phyloP scores from a whole-genome alignment of 2,329 filamentous ascomycete genomes.

The Beauveria varroae region DNA sequence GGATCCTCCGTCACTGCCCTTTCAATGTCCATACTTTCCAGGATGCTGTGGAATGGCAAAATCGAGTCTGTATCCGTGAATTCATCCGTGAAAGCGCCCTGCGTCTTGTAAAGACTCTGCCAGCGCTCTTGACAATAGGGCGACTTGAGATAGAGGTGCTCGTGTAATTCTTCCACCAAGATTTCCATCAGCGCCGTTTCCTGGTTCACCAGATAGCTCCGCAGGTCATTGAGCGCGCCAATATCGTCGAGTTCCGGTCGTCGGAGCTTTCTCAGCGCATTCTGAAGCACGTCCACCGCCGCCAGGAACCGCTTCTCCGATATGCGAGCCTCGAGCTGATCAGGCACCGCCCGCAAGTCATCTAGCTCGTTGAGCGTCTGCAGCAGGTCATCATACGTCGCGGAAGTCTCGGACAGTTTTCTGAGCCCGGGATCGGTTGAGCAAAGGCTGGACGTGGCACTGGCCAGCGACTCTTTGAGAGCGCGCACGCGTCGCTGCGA shows the following conservation, averaged over 20 bases:
- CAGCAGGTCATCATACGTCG: slow-evolving; percentile 84
- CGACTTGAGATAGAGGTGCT: slow-evolving; percentile 94
- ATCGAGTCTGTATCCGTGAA: slow-evolving; percentile 39
- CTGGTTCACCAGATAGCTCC: slow-evolving; percentile 85
- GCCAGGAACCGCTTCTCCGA: slow-evolving; percentile 93
- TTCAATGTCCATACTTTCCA: slow-evolving; percentile 55
- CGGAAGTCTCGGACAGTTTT: slow-evolving; percentile 78
- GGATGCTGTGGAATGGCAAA: slow-evolving; percentile 49
- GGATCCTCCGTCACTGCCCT: slow-evolving; percentile 71
- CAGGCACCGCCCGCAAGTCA: slow-evolving; percentile 79
- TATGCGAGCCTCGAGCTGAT: slow-evolving; percentile 87
- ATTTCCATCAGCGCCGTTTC: slow-evolving; percentile 90
- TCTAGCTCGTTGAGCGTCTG: slow-evolving; percentile 79
- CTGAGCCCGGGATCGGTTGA: slow-evolving; percentile 85
- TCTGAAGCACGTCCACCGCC: slow-evolving; percentile 86
- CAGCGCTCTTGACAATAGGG: slow-evolving; percentile 95
- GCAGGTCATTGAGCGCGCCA: slow-evolving; percentile 76
- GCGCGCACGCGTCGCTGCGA: slow-evolving; percentile 80
- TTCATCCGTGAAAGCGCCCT: slow-evolving; percentile 45
- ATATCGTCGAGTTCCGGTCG: slow-evolving; percentile 88
- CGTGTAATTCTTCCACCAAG: slow-evolving; percentile 91
- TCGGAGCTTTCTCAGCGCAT: slow-evolving; percentile 73
- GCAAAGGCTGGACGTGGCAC: slow-evolving; percentile 73
- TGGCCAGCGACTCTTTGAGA: slow-evolving; percentile 74
- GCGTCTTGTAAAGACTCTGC: slow-evolving; percentile 70